A percentile compares a stretch with the other conserved stretches of the same genome.
Conservation (phyloP, 2,329 filamentous ascomycete genomes). For the Aciculosporium take region DNA sequence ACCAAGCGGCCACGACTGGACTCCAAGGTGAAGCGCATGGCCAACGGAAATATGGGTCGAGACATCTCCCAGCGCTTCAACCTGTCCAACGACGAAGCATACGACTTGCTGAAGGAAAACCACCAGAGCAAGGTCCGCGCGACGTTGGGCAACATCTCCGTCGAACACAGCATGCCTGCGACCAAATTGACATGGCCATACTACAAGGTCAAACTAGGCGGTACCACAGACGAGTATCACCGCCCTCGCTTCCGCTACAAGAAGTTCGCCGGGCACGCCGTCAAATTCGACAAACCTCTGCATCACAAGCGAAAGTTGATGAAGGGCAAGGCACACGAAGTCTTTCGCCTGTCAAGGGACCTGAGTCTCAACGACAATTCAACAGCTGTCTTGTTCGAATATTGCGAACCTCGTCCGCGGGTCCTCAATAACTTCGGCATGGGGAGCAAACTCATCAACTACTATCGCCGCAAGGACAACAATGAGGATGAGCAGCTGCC, state of each 20-base stretch:
- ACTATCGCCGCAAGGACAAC: conserved; percentile 70
- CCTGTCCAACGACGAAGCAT: conserved; percentile 89
- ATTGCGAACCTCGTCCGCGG: conserved; percentile 84
- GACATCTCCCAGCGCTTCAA: conserved; percentile 77
- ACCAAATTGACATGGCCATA: conserved; percentile 88
- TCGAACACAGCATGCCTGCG: conserved; percentile 89
- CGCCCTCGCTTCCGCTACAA: conserved; percentile 64
- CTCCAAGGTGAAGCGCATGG: conserved; percentile 49
- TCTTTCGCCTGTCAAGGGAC: conserved; percentile 69
- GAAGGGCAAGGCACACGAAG: conserved; percentile 64
- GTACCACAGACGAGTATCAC: conserved; percentile 67
- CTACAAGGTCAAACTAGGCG: conserved; percentile 74
- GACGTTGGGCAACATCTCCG: conserved; percentile 76
- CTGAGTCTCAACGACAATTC: conserved; percentile 83
- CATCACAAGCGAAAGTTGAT: conserved; percentile 68
- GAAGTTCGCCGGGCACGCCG: conserved; percentile 48
- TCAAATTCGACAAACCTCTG: conserved; percentile 58
- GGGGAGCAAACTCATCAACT: conserved; percentile 92
- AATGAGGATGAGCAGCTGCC: conserved; percentile 62
- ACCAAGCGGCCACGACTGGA: conserved; percentile 44
- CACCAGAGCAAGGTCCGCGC: conserved; percentile 92
- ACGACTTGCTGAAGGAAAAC: conserved; percentile 91
- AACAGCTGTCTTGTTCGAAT: conserved; percentile 76
- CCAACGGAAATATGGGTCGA: conserved; percentile 54
- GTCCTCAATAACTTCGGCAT: conserved; percentile 95